Evolutionary conservation across 495 filamentous ascomycete species (phyloP), one percentile per base, ranked within the genome.

Genomic region (Chaetomium fimeti): DNA sequence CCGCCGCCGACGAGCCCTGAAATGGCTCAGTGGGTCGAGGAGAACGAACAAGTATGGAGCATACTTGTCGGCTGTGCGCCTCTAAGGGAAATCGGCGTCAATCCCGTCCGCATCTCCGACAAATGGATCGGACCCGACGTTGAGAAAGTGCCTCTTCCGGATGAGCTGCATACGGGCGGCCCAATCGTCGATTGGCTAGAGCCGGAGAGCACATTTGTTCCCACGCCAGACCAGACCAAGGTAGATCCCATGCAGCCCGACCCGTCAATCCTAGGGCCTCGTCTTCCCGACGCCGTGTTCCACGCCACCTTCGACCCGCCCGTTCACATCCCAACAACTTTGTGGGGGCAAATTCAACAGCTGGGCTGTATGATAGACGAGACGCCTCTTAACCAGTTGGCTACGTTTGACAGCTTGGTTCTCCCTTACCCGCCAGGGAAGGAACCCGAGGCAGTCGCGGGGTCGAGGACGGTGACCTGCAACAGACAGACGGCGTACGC

Each of bases 271-370:
- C 65, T 77, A 12, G 72, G 71, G 13, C 71, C 72, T 5, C 85
- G 85, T 55, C 77, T 88, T 13, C 89, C 91, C 0, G 85, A 93
- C 38, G 87, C 92, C 48, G 86, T 88, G 22, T 98, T 98, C 74
- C 82, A 89, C 47, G 92, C 90, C 3, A 89, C 83, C 32, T 85
- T 98, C 38, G 89, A 97, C 57, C 94, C 94, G 6, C 90, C 92
- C 0, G 74, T 98, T 15, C 82, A 90, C 11, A 76, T 97, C 52
- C 88, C 93, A 0, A 82, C 87, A 38, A 73, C 81, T 38, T 79
- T 88, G 11, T 91, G 89, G 36, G 72, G 85, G 3, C 82, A 89
- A 8, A 85, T 98, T 40, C 86, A 88, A 52, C 78, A 84, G 58
- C 79, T 85, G 24, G 79, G 90, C n/a, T 86, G 83, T 20, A 75